phyloP scores from a whole-genome alignment of 1,284 basidiomycete species.

The Cryptococcus wingfieldii region DNA sequence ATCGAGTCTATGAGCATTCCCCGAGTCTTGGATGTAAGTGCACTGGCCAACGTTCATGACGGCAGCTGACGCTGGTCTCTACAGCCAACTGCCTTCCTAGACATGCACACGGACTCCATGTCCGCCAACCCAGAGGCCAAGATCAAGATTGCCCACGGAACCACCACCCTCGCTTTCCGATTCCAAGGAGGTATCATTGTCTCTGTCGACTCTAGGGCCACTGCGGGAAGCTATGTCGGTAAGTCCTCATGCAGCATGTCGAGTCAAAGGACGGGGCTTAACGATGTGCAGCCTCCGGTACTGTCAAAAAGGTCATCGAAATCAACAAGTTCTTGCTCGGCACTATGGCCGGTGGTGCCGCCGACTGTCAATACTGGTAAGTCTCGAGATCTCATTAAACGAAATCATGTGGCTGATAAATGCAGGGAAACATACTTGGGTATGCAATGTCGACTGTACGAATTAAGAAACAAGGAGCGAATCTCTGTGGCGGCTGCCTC shows the following conservation, averaged over 20 bases:
- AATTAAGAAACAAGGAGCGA: slow-evolving; percentile 93
- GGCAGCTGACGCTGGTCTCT: not conserved
- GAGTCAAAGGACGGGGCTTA: not conserved
- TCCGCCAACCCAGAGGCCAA: slow-evolving; percentile 79
- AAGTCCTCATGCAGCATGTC: slow-evolving; percentile 31
- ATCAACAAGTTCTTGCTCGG: slow-evolving; percentile 98
- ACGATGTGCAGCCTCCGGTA: slow-evolving; percentile 68
- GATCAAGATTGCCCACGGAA: slow-evolving; percentile 99
- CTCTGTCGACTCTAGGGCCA: slow-evolving; percentile 95
- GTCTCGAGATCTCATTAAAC: slow-evolving; percentile 7
- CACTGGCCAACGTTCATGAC: not conserved
- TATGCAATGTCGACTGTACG: slow-evolving; percentile 94
- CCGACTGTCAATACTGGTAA: slow-evolving; percentile 53
- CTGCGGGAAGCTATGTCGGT: slow-evolving; percentile 96
- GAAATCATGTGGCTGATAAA: slow-evolving; percentile 1
- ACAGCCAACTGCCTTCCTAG: slow-evolving; percentile 83
- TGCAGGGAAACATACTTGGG: slow-evolving; percentile 94
- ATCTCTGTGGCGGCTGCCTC: slow-evolving; percentile 98
- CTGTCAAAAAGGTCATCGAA: slow-evolving; percentile 98
- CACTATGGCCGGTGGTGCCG: slow-evolving; percentile 98
- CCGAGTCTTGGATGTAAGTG: slow-evolving; percentile 45
- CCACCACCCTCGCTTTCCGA: slow-evolving; percentile 95
- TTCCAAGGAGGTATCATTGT: slow-evolving; percentile 97
- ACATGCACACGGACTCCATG: slow-evolving; percentile 86
- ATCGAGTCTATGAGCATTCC: slow-evolving; percentile 44